Percentiles rank a stretch among this genome's conserved stretches.
phyloP scores from a whole-genome alignment of 2,329 filamentous ascomycete genomes.

The Nakataea oryzae region DNA sequence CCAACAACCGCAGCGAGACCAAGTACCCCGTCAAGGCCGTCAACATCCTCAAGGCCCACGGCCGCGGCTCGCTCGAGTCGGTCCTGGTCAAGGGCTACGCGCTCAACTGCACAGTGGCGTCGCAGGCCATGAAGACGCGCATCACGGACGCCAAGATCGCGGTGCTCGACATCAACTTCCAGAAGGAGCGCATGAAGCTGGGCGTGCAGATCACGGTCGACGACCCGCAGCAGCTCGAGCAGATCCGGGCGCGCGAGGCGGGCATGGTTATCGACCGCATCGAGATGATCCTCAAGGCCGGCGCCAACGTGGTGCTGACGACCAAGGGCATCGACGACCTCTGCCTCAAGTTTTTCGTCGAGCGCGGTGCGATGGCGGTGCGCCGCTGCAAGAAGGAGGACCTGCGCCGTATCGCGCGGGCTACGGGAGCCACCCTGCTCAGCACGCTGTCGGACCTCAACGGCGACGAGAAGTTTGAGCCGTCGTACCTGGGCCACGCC shows the following conservation, averaged over 20 bases:
- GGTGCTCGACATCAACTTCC: constrained; percentile 92
- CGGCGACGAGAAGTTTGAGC: constrained; percentile 92
- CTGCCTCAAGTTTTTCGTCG: constrained; percentile 86
- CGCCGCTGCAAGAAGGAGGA: constrained; percentile 98
- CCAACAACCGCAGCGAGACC: constrained; percentile 78
- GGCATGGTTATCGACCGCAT: constrained; percentile 90
- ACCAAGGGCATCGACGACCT: constrained; percentile 98
- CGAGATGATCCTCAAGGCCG: constrained; percentile 95
- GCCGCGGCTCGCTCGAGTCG: constrained; percentile 83
- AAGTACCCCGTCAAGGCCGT: constrained; percentile 99
- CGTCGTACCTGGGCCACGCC: constrained; percentile 78
- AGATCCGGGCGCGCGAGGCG: constrained; percentile 87
- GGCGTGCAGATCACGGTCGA: constrained; percentile 98
- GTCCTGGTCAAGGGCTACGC: constrained; percentile 92
- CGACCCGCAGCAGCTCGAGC: constrained; percentile 92
- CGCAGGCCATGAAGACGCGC: constrained; percentile 92
- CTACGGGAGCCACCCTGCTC: constrained; percentile 85
- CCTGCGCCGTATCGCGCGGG: constrained; percentile 86
- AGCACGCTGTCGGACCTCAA: constrained; percentile 93
- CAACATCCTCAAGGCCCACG: constrained; percentile 96
- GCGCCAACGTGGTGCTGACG: constrained; percentile 90
- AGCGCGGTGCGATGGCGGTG: constrained; percentile 91
- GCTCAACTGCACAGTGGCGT: constrained; percentile 96
- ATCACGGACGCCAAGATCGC: constrained; percentile 94
- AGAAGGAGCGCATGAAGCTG: constrained; percentile 98